Evolutionary conservation across 2,329 filamentous ascomycete genomes (phyloP), one percentile per base, ranked within the genome.

Genomic region (Penicillium glabrum): DNA sequence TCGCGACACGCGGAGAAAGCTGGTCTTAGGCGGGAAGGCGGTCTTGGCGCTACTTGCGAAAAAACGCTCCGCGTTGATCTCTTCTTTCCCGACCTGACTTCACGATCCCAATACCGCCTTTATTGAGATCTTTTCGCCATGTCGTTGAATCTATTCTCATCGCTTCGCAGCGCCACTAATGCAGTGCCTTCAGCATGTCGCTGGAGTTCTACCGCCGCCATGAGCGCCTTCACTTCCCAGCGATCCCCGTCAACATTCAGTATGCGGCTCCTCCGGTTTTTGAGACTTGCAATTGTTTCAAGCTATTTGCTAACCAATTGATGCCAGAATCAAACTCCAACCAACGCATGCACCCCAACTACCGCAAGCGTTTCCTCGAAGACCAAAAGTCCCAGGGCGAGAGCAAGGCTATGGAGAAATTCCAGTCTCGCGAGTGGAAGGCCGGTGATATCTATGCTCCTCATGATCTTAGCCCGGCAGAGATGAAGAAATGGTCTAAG

Each of bases 371-470:
- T 58, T 69, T 74, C 48, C 61, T 75, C 21, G 68, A 74, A 58
- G 69, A 76, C 31, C 72, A 76, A 57, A 72, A 69, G 58, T 58
- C 66, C 10, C 70, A 70, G 52, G 65, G 67, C 41, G 75, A 79
- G 58, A 75, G 72, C 51, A 67, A 68, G 52, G 64, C 66, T 5
- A 62, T 80, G 44, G 73, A 79, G 57, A 72, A 61, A 61, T 75
- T 73, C 35, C 71, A 76, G 75, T 82, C 84, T 35, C 87, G 93
- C 47, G 81, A 83, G 41, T 98, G 89, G 88, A 80, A 82, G 67
- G 68, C 79, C 0, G 95, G 95, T 65, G 93, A 98, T 71, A 83
- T 97, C 51, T 98, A 98, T 77, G 84, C 92, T 58, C 95, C 95
- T 33, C 90, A 93, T 71, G 95, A 99, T 76, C 75, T 99, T 71